Evolutionary conservation across 2,329 filamentous ascomycete genomes (phyloP), one percentile per base, ranked within the genome.

Genomic region (Ascocoryne sarcoides): DNA sequence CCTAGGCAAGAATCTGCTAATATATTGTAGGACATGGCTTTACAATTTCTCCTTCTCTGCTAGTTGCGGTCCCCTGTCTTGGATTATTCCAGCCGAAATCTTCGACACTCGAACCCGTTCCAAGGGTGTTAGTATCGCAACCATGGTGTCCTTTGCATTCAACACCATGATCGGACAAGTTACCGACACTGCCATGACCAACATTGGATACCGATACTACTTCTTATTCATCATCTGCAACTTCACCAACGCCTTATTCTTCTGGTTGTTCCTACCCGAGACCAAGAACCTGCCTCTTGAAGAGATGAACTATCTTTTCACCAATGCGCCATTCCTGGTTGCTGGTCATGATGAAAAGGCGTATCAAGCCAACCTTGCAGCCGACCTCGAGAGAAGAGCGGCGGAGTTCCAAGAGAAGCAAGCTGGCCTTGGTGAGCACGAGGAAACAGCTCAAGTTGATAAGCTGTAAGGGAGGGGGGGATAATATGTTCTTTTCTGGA

Each of bases 31-130:
- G 43, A 89, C 83, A 1, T 89, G 84, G 84, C 58, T 84, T 1
- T 89, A 85, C 69, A 88, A 89, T 63, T 82, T 87, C 65, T 80
- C 71, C 31, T 55, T 54, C 44, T 76, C 71, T 65, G 68, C 70
- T 0, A 71, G 71, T 12, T 68, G 68, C 43, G 69, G 69, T 14
- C 71, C 65, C 1, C 67, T 77, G 0, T 73, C 74, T 1, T 77
- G 74, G 74, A 68, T 74, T 34, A 59, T 77, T 36, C 70, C 75
- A 1, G 64, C 71, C 2, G 74, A 78, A 52, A 71, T 82, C 17
- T 81, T 76, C 64, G 74, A 73, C 3, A 59, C 78, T 0, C 70
- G 67, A 10, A 74, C 69, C 32, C 66, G 75, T 15, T 70, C 76
- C n/a, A 76, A 79, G 50, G 76, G 73, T 17, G 74, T 84, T 46